Evolutionary conservation across 163 green algal genomes (phyloP).

Genomic region (Scenedesmus sp.): DNA sequence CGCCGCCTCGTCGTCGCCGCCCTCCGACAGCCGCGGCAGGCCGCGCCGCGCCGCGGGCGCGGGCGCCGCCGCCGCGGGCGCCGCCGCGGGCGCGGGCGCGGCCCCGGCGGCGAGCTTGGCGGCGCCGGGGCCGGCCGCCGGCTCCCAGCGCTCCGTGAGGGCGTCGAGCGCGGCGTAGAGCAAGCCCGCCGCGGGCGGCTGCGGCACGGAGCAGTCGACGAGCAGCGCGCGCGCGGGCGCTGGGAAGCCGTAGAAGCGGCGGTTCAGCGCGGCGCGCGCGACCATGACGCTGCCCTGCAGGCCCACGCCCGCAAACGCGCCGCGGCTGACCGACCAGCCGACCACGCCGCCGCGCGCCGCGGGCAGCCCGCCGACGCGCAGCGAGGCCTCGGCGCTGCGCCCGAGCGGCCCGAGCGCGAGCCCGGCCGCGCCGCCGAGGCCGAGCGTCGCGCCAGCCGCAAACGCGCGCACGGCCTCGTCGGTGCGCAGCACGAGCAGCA

Average conservation of each 20-base stretch:
- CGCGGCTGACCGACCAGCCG: conserved; percentile 66
- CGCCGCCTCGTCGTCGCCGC: no score
- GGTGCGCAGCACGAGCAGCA: conserved; percentile 75
- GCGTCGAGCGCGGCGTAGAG: conserved; percentile 55
- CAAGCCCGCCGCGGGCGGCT: conserved; percentile 56
- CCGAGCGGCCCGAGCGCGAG: conserved; percentile 69
- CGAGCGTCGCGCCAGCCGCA: conserved; percentile 52
- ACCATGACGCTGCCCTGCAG: conserved; percentile 69
- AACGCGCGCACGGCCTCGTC: conserved; percentile 57
- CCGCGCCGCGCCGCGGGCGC: not conserved
- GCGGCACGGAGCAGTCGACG: conserved; percentile 50
- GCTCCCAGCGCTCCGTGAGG: conserved; percentile 1
- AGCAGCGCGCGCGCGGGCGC: conserved; percentile 66
- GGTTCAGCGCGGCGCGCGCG: conserved; percentile 57
- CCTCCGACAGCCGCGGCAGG: not conserved
- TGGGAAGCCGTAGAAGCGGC: conserved; percentile 63
- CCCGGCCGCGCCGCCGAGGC: conserved; percentile 56
- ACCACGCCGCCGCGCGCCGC: conserved; percentile 43
- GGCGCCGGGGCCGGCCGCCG: not conserved
- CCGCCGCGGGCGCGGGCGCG: not conserved
- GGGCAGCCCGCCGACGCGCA: conserved; percentile 45
- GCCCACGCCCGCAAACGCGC: conserved; percentile 70
- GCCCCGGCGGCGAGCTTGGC: not conserved
- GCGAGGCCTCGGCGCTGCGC: conserved; percentile 55
- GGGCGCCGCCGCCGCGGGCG: not conserved